Base-by-base conservation (phyloP, 1,284 basidiomycete genomes). In the Apiotrichum veenhuisii region DNA sequence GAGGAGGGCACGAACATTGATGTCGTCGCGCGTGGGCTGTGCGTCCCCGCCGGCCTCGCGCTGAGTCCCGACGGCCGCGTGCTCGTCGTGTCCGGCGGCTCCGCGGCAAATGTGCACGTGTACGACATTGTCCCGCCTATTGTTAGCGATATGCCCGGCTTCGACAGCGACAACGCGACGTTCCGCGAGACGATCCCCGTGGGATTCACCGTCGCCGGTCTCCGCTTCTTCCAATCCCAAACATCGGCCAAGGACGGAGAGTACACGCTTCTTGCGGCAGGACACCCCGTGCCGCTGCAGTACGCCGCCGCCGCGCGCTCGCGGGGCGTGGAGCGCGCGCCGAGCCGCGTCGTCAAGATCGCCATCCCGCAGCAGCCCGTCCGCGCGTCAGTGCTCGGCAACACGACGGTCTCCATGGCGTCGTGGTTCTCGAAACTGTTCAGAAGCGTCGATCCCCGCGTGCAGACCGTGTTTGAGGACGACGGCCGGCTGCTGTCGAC, bases 181-280 rank as follows among this genome's bases (percentile, higher is more conserved):
- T 50, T 33, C 53, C 57, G 52, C 46, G 57, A 59, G 27, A 52
- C 50, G 14, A 34, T 55, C 33, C 57, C 57, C 12, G 50, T 54
- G 14, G 53, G 50, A 12, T 55, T 52, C 45, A 22, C 33, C 5
- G 33, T 59, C 30, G 57, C 55, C 45, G 55, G 55, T 26, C 49
- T 59, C 5, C 53, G 50, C 41, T 54, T 46, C 41, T n/a, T n/a
- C n/a, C n/a, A n/a, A n/a, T n/a, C n/a, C n/a, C n/a, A n/a, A n/a
- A n/a, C 22, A 14, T 12, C 34, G 18, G 43, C 23, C 8, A 8
- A 12, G 2, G 18, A 18, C 5, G 41, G 11, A 3, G 36, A 47
- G 33, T 52, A 59, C 46, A 23, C 37, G 15, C 55, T 59, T 50
- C 50, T 59, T 11, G 57, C 49, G 7, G 50, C 50, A 3, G 57